Percentiles rank a stretch among this genome's conserved stretches.
These are phyloP conservation scores for Termitomyces sp. DNA, from an alignment of 768 basidiomycete genomes.

Conservation along the genomic window DNA sequence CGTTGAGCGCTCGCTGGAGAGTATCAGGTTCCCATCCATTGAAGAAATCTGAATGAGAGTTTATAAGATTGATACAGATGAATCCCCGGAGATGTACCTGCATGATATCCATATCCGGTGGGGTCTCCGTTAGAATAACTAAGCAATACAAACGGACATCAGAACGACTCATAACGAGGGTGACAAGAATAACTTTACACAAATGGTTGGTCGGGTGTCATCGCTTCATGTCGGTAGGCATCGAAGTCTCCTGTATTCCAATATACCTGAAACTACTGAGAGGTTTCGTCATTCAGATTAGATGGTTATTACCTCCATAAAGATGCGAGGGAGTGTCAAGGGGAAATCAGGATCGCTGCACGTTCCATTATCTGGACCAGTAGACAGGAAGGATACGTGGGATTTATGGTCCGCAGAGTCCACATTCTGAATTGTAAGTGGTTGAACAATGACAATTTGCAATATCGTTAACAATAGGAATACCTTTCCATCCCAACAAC, in stretches of 20 bases:
- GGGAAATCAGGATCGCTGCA: slow-evolving; percentile 31
- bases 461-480: not conserved
- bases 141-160: not conserved
- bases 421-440: slow-evolving; percentile 21
- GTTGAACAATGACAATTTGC: slow-evolving; percentile 4
- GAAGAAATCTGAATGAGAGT: slow-evolving; percentile 26
- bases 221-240: slow-evolving; percentile 19
- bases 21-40: slow-evolving; percentile 45
- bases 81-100: slow-evolving; percentile 13
- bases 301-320: slow-evolving; percentile 26
- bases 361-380: slow-evolving; percentile 34
- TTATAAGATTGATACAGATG: not conserved
- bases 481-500: slow-evolving; percentile 32
- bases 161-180: not conserved
- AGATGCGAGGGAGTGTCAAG: slow-evolving; percentile 34
- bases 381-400: slow-evolving; percentile 33
- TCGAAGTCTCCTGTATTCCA: slow-evolving; percentile 22
- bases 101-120: slow-evolving; percentile 37
- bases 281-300: not conserved
- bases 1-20: slow-evolving; percentile 37
- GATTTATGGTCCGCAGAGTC: slow-evolving; percentile 35
- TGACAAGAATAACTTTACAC: slow-evolving; percentile 20
- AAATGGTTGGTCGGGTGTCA: slow-evolving; percentile 27
- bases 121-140: slow-evolving; percentile 36
- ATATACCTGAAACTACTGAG: slow-evolving; percentile 18